These are phyloP conservation scores for Omphalea diandra DNA, from an alignment of 441 rosid species.

Conservation along the genomic window DNA sequence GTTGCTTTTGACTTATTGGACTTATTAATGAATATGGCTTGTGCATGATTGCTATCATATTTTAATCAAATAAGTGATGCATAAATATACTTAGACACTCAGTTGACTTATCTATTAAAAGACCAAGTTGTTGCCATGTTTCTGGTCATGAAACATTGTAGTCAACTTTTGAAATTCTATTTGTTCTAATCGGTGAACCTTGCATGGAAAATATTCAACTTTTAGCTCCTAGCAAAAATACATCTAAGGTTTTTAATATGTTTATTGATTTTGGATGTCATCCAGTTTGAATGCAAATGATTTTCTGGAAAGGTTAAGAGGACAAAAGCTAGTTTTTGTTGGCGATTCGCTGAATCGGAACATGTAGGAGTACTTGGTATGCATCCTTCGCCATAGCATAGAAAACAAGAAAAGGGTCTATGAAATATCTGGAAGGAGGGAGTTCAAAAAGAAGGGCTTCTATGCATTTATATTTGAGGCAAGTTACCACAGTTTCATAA, in stretches of 20 bases:
- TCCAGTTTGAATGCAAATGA: conserved; percentile 59
- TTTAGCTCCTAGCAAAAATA: neutral
- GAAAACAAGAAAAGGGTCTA: conserved; percentile 48
- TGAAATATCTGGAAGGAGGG: conserved; percentile 57
- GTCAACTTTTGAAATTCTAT: conserved; percentile 5
- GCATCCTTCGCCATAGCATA: conserved; percentile 55
- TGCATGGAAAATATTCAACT: neutral
- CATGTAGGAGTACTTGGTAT: conserved; percentile 86
- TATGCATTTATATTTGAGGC: conserved; percentile 62
- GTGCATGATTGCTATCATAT: conserved; percentile 1
- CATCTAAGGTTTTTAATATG: neutral
- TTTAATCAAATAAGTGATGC: neutral
- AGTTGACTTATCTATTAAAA: conserved; percentile 1
- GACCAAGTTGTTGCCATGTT: neutral
- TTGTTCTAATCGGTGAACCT: neutral
- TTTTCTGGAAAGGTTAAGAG: conserved; percentile 62
- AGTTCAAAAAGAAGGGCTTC: conserved; percentile 55
- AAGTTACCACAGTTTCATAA: conserved; percentile 10
- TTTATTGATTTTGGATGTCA: neutral
- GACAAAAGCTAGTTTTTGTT: conserved; percentile 64
- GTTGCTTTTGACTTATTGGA: neutral
- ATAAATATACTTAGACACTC: neutral
- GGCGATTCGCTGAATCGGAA: conserved; percentile 88
- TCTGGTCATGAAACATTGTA: neutral
- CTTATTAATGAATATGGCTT: neutral